Evolutionary conservation across 768 basidiomycete species (phyloP).

Genomic region (Sporobolomyces roseus): DNA sequence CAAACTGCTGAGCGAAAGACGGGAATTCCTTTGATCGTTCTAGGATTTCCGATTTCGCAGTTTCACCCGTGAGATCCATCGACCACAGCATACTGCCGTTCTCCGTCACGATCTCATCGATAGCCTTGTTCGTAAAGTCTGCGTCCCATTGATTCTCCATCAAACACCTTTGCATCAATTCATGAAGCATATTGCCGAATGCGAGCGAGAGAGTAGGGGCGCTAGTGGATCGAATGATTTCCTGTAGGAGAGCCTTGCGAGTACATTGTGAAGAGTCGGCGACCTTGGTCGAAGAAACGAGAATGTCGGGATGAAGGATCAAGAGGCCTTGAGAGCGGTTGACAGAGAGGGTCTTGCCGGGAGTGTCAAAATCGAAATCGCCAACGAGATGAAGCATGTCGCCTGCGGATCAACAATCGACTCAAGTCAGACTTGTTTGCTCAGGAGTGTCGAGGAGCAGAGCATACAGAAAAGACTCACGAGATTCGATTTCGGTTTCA

Average conservation of each 20-base stretch:
- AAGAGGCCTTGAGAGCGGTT: slow-evolving; percentile 47
- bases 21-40: slow-evolving; percentile 48
- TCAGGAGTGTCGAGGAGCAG: not conserved
- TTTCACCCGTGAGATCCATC: slow-evolving; percentile 21
- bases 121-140: slow-evolving; percentile 36
- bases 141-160: slow-evolving; percentile 46
- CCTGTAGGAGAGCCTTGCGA: slow-evolving; percentile 73
- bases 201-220: slow-evolving; percentile 52
- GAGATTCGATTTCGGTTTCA: slow-evolving; percentile 59
- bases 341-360: slow-evolving; percentile 29
- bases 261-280: slow-evolving; percentile 76
- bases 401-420: slow-evolving; percentile 52
- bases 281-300: slow-evolving; percentile 84
- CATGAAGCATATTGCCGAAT: slow-evolving; percentile 91
- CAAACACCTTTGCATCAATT: slow-evolving; percentile 80
- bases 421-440: too few species aligned
- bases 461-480: slow-evolving; percentile 48
- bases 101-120: slow-evolving; percentile 46
- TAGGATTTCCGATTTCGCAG: slow-evolving; percentile 46
- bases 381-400: slow-evolving; percentile 79
- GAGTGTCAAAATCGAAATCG: slow-evolving; percentile 45
- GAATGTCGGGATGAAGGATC: slow-evolving; percentile 85
- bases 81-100: slow-evolving; percentile 39
- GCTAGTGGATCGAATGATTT: slow-evolving; percentile 57
- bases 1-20: slow-evolving; percentile 57